Evolutionary conservation across 768 basidiomycete genomes (phyloP).

Genomic region (Suillus variegatus): DNA sequence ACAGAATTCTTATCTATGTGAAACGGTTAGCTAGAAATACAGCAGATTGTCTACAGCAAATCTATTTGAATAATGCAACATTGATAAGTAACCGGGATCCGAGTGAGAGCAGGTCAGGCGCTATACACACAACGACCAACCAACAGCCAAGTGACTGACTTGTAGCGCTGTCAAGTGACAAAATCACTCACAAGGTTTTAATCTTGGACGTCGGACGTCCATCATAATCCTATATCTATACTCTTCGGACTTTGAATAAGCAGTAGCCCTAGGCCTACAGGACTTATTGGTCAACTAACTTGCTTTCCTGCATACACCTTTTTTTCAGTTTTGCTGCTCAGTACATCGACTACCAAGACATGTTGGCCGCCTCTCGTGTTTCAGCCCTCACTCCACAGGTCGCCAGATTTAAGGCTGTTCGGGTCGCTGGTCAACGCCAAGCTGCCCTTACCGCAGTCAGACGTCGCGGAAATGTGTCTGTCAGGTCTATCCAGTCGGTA

Average conservation of each 20-base stretch:
- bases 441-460: constrained; percentile 42
- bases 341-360: constrained; percentile 12
- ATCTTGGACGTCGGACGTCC: too few relatives aligned
- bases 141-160: too few relatives aligned
- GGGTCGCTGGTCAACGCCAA: constrained; percentile 45
- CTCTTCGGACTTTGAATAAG: background rate
- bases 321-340: constrained; percentile 3
- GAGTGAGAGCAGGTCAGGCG: too few relatives aligned
- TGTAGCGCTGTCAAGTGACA: too few relatives aligned
- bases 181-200: too few relatives aligned
- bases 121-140: too few relatives aligned
- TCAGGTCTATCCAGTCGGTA: constrained; percentile 55
- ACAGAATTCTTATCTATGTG: too few relatives aligned
- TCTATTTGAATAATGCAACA: too few relatives aligned
- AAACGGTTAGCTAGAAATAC: too few relatives aligned
- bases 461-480: constrained; percentile 33
- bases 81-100: too few relatives aligned
- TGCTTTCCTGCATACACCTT: background rate
- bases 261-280: background rate
- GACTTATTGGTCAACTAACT: background rate
- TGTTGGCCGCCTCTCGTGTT: constrained; percentile 34
- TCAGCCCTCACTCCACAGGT: constrained; percentile 23
- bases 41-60: too few relatives aligned
- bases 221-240: too few relatives aligned
- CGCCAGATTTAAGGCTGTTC: constrained; percentile 43